Evolutionary conservation across 2,329 filamentous ascomycete species (phyloP).

Genomic region (Fusarium graminum): DNA sequence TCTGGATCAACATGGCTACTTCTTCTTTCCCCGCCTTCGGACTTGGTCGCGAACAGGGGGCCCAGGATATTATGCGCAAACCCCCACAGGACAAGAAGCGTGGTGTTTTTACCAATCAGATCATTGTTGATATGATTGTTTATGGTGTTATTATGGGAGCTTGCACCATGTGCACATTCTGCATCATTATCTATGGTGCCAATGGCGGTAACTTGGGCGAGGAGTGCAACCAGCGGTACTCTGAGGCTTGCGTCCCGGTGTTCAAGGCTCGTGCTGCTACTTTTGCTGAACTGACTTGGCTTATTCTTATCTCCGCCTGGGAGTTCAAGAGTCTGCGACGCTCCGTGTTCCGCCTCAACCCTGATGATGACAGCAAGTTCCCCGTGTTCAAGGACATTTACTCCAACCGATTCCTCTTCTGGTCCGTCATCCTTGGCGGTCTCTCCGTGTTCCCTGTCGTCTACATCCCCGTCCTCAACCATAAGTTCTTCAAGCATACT

Average conservation of each 20-base stretch:
- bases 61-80: constrained; percentile 81
- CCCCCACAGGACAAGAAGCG: constrained; percentile 77
- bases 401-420: constrained; percentile 78
- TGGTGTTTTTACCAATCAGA: constrained; percentile 82
- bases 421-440: constrained; percentile 71
- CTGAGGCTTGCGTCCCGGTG: constrained; percentile 68
- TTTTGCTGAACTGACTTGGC: constrained; percentile 80
- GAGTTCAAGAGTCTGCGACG: constrained; percentile 81
- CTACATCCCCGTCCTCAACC: constrained; percentile 80
- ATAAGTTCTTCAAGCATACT: constrained; percentile 78
- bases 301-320: constrained; percentile 81
- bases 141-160: constrained; percentile 84
- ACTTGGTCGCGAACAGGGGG: constrained; percentile 82
- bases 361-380: constrained; percentile 63
- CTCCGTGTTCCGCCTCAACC: constrained; percentile 76
- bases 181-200: constrained; percentile 72
- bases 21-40: constrained; percentile 90
- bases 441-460: constrained; percentile 75
- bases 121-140: constrained; percentile 82
- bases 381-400: constrained; percentile 73
- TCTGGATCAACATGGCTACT: constrained; percentile 96
- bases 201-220: constrained; percentile 68
- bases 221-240: constrained; percentile 73
- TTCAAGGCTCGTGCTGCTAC: constrained; percentile 79
- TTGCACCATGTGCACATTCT: constrained; percentile 74